Conservation (phyloP, 768 basidiomycete species). For the Phylloporus sp. region DNA sequence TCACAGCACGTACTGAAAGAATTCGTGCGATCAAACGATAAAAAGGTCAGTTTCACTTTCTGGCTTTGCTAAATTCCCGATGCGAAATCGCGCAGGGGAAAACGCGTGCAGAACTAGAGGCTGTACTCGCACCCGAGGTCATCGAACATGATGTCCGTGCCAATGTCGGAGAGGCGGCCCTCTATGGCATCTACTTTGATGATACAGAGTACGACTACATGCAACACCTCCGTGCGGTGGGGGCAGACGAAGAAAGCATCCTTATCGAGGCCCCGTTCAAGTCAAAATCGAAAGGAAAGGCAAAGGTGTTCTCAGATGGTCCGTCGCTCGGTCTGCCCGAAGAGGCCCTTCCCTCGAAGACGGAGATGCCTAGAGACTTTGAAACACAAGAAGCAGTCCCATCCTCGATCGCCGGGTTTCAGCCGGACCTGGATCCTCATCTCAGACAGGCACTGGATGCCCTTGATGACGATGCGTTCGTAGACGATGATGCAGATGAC, state of each 20-base stretch:
- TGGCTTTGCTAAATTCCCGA: neutral
- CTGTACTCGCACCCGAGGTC: slow-evolving; percentile 44
- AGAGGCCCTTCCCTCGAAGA: slow-evolving; percentile 66
- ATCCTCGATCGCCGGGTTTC: slow-evolving; percentile 79
- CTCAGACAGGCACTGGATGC: slow-evolving; percentile 90
- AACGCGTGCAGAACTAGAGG: slow-evolving; percentile 76
- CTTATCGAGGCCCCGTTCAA: slow-evolving; percentile 70
- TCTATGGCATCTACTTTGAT: slow-evolving; percentile 91
- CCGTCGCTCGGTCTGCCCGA: slow-evolving; percentile 55
- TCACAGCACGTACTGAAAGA: slow-evolving; percentile 85
- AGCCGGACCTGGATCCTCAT: slow-evolving; percentile 95
- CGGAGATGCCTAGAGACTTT: slow-evolving; percentile 69
- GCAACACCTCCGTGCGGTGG: slow-evolving; percentile 85
- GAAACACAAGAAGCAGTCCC: slow-evolving; percentile 78
- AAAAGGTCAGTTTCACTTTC: slow-evolving; percentile 44
- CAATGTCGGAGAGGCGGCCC: slow-evolving; percentile 80
- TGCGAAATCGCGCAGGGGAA: slow-evolving; percentile 53
- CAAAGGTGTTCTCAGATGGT: slow-evolving; percentile 36
- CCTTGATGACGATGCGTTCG: slow-evolving; percentile 92
- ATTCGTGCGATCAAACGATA: slow-evolving; percentile 65
- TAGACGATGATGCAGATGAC: slow-evolving; percentile 69
- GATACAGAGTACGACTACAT: slow-evolving; percentile 98
- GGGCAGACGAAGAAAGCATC: slow-evolving; percentile 70
- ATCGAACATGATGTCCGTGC: slow-evolving; percentile 41
- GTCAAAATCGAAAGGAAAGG: slow-evolving; percentile 25